phyloP scores from a whole-genome alignment of 2,329 filamentous ascomycete species.

The Penicillium psychrosexuale region DNA sequence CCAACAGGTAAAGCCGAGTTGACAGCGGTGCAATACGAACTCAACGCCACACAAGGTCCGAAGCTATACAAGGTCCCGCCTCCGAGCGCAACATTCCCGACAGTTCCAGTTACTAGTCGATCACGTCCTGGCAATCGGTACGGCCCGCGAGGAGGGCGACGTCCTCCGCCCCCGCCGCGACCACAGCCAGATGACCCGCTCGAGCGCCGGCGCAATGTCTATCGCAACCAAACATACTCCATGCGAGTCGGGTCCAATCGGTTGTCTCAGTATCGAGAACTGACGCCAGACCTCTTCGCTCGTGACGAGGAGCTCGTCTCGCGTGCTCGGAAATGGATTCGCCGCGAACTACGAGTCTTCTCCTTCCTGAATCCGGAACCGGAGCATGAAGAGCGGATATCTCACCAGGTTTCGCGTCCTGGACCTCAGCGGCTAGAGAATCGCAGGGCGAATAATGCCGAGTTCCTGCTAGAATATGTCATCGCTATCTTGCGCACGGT shows the following conservation, averaged over 20 bases:
- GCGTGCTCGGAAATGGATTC: conserved; percentile 75
- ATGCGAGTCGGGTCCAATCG: conserved; percentile 79
- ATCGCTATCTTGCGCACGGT: conserved; percentile 78
- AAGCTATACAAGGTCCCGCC: conserved; percentile 58
- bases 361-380: conserved; percentile 58
- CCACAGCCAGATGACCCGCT: conserved; percentile 47
- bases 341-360: conserved; percentile 81
- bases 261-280: conserved; percentile 69
- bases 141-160: conserved; percentile 19
- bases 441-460: conserved; percentile 65
- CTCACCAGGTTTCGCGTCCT: conserved; percentile 20
- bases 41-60: conserved; percentile 51
- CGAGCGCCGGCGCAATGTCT: conserved; percentile 66
- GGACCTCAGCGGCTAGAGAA: conserved; percentile 35
- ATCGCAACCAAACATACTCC: conserved; percentile 69
- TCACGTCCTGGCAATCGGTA: conserved; percentile 8
- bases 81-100: conserved; percentile 14
- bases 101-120: conserved; percentile 1
- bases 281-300: conserved; percentile 66
- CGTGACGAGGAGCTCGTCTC: conserved; percentile 66
- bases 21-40: conserved; percentile 63
- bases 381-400: conserved; percentile 18
- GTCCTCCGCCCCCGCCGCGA: conserved; percentile 25
- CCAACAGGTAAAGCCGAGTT: conserved; percentile 51
- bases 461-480: conserved; percentile 83